Evolutionary conservation across 1,139 yeast genomes (phyloP).

Genomic region (Diutina mesorugosa): DNA sequence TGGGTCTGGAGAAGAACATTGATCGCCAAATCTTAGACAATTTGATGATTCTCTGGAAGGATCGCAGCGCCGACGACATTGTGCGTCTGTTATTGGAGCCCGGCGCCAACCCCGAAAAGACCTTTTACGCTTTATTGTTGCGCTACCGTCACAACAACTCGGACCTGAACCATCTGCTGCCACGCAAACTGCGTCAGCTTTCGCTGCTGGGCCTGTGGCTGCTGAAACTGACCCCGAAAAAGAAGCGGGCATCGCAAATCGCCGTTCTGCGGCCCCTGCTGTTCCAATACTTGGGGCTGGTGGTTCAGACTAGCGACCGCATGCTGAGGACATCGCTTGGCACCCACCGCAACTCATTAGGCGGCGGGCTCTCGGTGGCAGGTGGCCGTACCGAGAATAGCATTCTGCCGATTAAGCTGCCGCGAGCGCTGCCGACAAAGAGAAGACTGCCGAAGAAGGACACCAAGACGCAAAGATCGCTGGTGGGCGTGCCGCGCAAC

Average conservation of each 20-base stretch:
- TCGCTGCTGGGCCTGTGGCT: background rate
- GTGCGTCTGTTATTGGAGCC: conserved; percentile 36
- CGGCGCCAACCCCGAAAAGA: conserved; percentile 61
- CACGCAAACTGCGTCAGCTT: background rate
- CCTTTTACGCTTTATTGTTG: conserved; percentile 55
- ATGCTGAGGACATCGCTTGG: background rate
- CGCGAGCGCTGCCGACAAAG: background rate
- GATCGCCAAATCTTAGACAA: conserved; percentile 57
- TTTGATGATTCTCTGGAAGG: conserved; percentile 65
- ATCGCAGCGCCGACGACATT: conserved; percentile 46
- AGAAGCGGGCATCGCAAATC: background rate
- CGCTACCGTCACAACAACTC: conserved; percentile 41
- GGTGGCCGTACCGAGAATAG: background rate
- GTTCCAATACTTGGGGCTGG: conserved; percentile 1
- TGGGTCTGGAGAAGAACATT: conserved; percentile 34
- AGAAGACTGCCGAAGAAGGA: background rate
- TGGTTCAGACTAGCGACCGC: background rate
- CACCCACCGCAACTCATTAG: background rate
- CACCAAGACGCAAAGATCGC: conserved; percentile 9
- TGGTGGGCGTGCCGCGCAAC: conserved; percentile 30
- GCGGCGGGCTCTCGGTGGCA: background rate
- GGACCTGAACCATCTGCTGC: conserved; percentile 7
- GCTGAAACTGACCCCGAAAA: background rate
- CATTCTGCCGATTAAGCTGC: background rate
- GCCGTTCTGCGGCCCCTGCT: conserved; percentile 1